Evolutionary conservation across 768 basidiomycete genomes (phyloP), one percentile per base, ranked within the genome.

Genomic region (Rhodotorula taiwanensis): DNA sequence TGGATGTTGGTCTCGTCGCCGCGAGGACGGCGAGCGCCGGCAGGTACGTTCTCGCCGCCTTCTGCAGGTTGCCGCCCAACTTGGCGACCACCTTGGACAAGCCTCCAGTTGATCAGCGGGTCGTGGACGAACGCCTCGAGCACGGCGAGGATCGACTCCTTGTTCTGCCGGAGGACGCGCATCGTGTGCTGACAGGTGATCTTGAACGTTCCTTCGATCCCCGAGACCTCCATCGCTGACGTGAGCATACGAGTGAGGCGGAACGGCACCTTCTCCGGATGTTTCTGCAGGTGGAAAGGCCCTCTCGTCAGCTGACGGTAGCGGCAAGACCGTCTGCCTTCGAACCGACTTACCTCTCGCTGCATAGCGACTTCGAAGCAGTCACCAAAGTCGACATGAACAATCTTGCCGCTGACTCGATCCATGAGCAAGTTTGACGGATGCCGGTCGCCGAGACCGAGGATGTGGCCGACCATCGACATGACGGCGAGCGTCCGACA

Each of bases 141-240:
- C 25, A 99, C 94, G 9, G 95, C 95, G 89, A 98, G 91, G 62
- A 99, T 79, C n/a, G 92, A 95, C 75, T 99, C 95, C 77, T 92
- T 92, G 78, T 99, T 98, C 62, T 88, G 89, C 34, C 95, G 86
- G 59, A 98, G 78, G 9, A 99, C 95, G 58, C 83, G 82, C 94
- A 99, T 98, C n/a, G 90, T 72, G 62, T 73, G 64, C 58, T 66
- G 60, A 80, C 91, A 97, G 14, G 89, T 92, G 67, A 86, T 86
- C 72, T 88, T 83, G 82, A 92, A 99, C 74, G 89, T 95, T 42
- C 95, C 95, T 73, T 97, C 90, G 65, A 99, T 95, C 28, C 95
- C 94, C 76, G 92, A 94, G 70, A 94, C 91, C 83, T 99, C 95
- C 95, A 99, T 99, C 18, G 95, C 95, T 74, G 95, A 89, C 16